Percentiles rank a stretch among this genome's conserved stretches.
Evolutionary conservation across 441 rosid species (phyloP).

Genomic region (Mallotus repandus): DNA sequence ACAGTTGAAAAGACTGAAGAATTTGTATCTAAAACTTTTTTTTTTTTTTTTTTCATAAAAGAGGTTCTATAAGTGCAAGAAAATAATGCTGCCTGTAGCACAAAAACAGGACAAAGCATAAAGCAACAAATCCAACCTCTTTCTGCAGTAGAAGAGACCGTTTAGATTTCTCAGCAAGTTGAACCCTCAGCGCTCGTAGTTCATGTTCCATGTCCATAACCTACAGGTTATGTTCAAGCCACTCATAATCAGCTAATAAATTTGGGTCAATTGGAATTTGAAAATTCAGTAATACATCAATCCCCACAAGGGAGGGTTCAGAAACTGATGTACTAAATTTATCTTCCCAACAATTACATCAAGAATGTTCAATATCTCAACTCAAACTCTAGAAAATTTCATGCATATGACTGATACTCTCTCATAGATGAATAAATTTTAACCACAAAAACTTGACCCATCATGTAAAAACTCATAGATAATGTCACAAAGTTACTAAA

Average conservation of each 20-base stretch:
- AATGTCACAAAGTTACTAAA: neutral
- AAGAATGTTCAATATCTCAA: neutral
- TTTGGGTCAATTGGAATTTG: neutral
- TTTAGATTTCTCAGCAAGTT: constrained; percentile 86
- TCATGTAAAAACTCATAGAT: neutral
- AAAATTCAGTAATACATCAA: neutral
- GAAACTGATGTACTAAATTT: neutral
- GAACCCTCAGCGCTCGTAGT: constrained; percentile 79
- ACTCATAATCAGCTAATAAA: constrained; percentile 15
- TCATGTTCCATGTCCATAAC: constrained; percentile 99
- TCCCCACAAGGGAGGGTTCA: neutral
- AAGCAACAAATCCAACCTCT: constrained; percentile 45
- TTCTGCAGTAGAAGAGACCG: constrained; percentile 74
- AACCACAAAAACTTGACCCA: neutral
- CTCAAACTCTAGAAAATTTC: neutral
- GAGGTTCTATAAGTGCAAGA: neutral
- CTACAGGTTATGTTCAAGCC: constrained; percentile 37
- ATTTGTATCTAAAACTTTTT: no score
- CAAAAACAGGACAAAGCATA: neutral
- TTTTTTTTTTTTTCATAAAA: no score
- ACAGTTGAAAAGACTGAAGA: neutral
- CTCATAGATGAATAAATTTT: constrained; percentile 2
- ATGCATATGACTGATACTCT: neutral
- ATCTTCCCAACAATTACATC: neutral
- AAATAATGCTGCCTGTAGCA: neutral